Conservation (phyloP, 805 yeast genomes). For the Zygoascus biomembranicola region DNA sequence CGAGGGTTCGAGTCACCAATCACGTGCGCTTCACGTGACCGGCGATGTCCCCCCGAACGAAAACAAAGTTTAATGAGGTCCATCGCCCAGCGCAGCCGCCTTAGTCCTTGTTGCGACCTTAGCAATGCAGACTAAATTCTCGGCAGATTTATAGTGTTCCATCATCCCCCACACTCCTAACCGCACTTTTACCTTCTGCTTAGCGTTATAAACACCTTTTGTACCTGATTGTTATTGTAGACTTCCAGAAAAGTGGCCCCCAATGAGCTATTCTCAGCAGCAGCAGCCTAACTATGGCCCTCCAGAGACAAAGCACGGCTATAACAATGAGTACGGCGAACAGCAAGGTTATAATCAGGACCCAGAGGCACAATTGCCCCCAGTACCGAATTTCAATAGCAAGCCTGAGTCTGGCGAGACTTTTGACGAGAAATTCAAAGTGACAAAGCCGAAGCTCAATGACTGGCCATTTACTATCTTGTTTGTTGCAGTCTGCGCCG, state of each 20-base stretch:
- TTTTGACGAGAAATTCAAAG: constrained; percentile 63
- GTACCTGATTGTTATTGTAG: too few relatives aligned
- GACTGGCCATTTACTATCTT: constrained; percentile 50
- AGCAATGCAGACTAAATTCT: too few relatives aligned
- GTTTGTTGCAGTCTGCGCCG: constrained; percentile 39
- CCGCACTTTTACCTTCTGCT: too few relatives aligned
- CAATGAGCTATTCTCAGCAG: constrained; percentile 8
- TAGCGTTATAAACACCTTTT: too few relatives aligned
- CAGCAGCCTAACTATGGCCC: constrained; percentile 5
- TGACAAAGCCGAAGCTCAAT: constrained; percentile 55
- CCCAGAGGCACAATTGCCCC: constrained; percentile 7
- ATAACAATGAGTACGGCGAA: neutral
- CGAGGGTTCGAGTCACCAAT: too few relatives aligned
- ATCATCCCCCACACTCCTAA: too few relatives aligned
- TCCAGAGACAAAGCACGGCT: neutral
- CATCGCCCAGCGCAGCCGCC: neutral
- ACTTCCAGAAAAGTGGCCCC: too few relatives aligned
- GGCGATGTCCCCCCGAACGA: too few relatives aligned
- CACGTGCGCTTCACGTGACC: too few relatives aligned
- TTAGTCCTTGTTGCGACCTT: neutral
- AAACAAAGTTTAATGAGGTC: too few relatives aligned
- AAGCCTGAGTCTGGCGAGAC: constrained; percentile 31
- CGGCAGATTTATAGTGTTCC: too few relatives aligned
- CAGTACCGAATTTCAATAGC: constrained; percentile 14
- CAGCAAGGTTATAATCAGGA: constrained; percentile 6